Conservation (phyloP, 2,329 filamentous ascomycete species). For the Neofusicoccum kwambonambiense region DNA sequence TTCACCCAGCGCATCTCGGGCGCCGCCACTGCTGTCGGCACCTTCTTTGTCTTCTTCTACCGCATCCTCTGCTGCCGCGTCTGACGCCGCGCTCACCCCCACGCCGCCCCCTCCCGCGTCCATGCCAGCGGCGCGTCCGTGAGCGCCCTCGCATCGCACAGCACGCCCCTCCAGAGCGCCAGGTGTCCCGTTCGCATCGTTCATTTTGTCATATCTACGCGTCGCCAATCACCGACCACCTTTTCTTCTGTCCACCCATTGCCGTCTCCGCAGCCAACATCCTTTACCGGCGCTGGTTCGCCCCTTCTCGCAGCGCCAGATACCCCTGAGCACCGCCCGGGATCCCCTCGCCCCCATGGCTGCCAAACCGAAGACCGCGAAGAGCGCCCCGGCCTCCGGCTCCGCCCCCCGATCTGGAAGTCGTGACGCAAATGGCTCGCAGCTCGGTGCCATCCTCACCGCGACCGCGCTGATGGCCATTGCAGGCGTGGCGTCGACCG, state of each 20-base stretch:
- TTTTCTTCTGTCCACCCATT: conserved; percentile 6
- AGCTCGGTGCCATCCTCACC: conserved; percentile 26
- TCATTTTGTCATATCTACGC: conserved; percentile 1
- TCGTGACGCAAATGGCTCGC: background rate
- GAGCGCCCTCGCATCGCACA: conserved; percentile 4
- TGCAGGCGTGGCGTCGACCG: conserved; percentile 64
- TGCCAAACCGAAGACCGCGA: background rate
- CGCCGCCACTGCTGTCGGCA: background rate
- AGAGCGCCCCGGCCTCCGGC: background rate
- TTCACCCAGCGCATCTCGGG: background rate
- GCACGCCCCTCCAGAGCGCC: conserved; percentile 9
- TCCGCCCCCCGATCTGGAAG: background rate
- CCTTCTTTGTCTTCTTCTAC: conserved; percentile 18
- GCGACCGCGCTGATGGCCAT: conserved; percentile 51
- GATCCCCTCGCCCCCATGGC: background rate
- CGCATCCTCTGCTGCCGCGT: conserved; percentile 18
- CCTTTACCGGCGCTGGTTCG: background rate
- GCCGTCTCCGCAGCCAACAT: background rate
- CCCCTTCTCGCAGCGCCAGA: background rate
- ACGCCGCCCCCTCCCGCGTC: background rate
- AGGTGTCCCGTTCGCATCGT: conserved; percentile 4
- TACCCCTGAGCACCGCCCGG: background rate
- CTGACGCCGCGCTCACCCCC: background rate
- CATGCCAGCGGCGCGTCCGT: background rate
- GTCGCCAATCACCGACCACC: conserved; percentile 11